These are phyloP conservation scores for Chaetomium olivaceum DNA, from an alignment of 2,329 filamentous ascomycete species.

Conservation along the genomic window DNA sequence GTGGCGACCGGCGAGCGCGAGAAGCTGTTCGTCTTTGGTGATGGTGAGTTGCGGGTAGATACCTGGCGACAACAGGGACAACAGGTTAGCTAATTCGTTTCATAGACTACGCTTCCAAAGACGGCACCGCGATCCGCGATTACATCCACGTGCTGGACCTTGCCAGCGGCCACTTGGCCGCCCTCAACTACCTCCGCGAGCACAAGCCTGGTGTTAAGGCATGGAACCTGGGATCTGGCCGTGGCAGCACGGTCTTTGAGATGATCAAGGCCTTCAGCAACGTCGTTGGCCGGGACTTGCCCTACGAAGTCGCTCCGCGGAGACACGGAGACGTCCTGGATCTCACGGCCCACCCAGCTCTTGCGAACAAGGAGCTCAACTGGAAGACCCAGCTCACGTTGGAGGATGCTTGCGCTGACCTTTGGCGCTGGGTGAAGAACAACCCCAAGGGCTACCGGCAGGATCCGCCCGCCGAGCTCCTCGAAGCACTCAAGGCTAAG, in stretches of 20 bases:
- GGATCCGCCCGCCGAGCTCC: conserved; percentile 78
- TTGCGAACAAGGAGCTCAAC: conserved; percentile 83
- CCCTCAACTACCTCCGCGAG: conserved; percentile 84
- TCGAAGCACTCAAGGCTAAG: conserved; percentile 61
- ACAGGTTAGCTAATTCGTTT: background rate
- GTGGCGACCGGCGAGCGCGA: conserved; percentile 93
- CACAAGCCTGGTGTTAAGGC: conserved; percentile 86
- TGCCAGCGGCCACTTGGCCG: conserved; percentile 80
- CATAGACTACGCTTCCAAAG: conserved; percentile 82
- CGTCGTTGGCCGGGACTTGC: conserved; percentile 80
- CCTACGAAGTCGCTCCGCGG: conserved; percentile 82
- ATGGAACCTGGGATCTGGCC: conserved; percentile 95
- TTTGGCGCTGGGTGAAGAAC: conserved; percentile 97
- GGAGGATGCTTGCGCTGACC: conserved; percentile 88
- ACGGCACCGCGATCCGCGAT: conserved; percentile 93
- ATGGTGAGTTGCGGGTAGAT: conserved; percentile 63
- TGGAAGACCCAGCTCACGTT: conserved; percentile 92
- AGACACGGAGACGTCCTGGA: conserved; percentile 89
- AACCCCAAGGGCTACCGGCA: conserved; percentile 95
- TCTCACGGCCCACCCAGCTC: conserved; percentile 85
- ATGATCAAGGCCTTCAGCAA: conserved; percentile 93
- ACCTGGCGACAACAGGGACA: background rate
- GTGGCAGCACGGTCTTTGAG: conserved; percentile 93
- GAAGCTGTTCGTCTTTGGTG: conserved; percentile 91
- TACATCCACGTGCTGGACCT: conserved; percentile 97